These are phyloP conservation scores for Sanghuangporus baumii DNA, from an alignment of 1,284 basidiomycete species.

Conservation along the genomic window DNA sequence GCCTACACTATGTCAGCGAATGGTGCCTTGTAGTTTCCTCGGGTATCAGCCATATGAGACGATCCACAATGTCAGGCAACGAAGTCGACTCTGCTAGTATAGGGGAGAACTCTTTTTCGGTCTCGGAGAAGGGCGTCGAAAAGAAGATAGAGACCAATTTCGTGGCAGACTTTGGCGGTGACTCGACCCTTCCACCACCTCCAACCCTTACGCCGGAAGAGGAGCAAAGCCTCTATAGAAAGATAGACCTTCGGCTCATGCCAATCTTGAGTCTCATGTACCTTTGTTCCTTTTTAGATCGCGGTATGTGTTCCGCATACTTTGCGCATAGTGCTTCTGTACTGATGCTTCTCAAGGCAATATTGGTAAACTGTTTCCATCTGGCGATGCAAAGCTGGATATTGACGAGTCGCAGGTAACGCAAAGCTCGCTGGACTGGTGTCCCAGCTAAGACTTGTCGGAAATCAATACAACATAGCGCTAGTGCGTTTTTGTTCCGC, in stretches of 20 bases:
- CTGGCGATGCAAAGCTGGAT: not conserved
- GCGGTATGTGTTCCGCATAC: not conserved
- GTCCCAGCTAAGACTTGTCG: constrained; percentile 47
- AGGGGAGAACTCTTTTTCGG: constrained; percentile 1
- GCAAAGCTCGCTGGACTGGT: constrained; percentile 57
- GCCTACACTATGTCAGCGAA: no score
- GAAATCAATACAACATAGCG: constrained; percentile 61
- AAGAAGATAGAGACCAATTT: constrained; percentile 29
- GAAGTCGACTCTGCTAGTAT: not conserved
- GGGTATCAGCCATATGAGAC: not conserved
- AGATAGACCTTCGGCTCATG: constrained; percentile 58
- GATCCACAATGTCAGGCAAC: not conserved
- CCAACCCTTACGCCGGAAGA: constrained; percentile 45
- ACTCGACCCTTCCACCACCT: constrained; percentile 36
- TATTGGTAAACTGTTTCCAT: constrained; percentile 37
- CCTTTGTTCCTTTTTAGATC: constrained; percentile 49
- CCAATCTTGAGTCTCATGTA: constrained; percentile 64
- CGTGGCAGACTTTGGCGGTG: not conserved
- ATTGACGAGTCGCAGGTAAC: constrained; percentile 40
- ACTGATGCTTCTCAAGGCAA: constrained; percentile 37
- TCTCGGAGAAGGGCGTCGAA: constrained; percentile 7
- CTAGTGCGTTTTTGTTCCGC: constrained; percentile 36
- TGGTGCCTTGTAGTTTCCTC: not conserved
- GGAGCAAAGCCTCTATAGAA: constrained; percentile 55
- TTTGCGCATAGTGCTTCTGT: not conserved